phyloP scores from a whole-genome alignment of 108 stramenopile species.

The Cyclotella kingstonii region DNA sequence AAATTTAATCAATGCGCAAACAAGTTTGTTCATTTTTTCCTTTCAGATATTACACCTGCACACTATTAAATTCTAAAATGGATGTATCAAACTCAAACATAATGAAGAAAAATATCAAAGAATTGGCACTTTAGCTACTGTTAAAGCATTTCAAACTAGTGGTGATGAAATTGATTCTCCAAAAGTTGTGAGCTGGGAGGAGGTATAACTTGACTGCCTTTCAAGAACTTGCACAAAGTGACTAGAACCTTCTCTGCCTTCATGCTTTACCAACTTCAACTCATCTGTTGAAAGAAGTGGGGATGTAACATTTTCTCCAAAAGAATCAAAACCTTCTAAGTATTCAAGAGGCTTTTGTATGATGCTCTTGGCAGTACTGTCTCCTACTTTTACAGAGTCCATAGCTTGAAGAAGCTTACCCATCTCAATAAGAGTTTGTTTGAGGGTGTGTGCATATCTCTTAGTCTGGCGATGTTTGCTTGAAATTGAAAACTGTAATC shows the following conservation, averaged over 20 bases:
- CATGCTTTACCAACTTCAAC: background rate
- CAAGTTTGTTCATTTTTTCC: too few relatives aligned
- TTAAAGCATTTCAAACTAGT: too few relatives aligned
- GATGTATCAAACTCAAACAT: too few relatives aligned
- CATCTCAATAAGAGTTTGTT: slow-evolving; percentile 49
- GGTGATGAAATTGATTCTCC: slow-evolving; percentile 11
- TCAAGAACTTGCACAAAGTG: slow-evolving; percentile 27
- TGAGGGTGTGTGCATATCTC: slow-evolving; percentile 62
- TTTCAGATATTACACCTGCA: too few relatives aligned
- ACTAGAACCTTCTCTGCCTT: background rate
- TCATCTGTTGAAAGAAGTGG: background rate
- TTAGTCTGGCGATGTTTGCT: slow-evolving; percentile 84
- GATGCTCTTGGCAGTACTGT: background rate
- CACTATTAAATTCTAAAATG: too few relatives aligned
- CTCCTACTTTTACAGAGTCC: slow-evolving; percentile 24
- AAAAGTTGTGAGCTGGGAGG: slow-evolving; percentile 12
- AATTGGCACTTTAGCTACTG: too few relatives aligned
- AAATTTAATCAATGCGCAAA: too few relatives aligned
- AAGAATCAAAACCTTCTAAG: slow-evolving; percentile 23
- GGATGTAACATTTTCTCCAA: slow-evolving; percentile 5
- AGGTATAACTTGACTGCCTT: slow-evolving; percentile 21
- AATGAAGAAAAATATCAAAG: too few relatives aligned
- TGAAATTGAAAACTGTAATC: slow-evolving; percentile 68
- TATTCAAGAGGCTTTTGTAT: slow-evolving; percentile 14
- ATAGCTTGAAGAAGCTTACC: slow-evolving; percentile 36